These are phyloP conservation scores for Tylopilus rubrobrunneus DNA, from an alignment of 768 basidiomycete genomes.

Conservation along the genomic window DNA sequence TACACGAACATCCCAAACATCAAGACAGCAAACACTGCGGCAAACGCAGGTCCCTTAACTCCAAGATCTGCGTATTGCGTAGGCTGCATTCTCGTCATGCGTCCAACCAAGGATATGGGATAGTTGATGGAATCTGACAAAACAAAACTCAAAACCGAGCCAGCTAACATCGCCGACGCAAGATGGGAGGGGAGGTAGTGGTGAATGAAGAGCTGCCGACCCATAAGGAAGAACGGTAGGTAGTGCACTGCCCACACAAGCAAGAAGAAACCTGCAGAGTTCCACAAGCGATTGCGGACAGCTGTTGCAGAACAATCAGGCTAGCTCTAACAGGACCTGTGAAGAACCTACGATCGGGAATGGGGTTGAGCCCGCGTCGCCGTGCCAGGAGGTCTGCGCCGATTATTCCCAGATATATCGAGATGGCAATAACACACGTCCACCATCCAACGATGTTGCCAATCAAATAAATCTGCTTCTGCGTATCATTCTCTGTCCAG, in stretches of 20 bases:
- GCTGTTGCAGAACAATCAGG: slow-evolving; percentile 43
- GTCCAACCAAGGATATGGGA: slow-evolving; percentile 77
- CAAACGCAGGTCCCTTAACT: slow-evolving; percentile 65
- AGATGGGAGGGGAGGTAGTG: slow-evolving; percentile 98
- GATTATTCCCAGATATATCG: slow-evolving; percentile 86
- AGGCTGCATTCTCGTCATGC: slow-evolving; percentile 51
- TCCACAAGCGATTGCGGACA: slow-evolving; percentile 90
- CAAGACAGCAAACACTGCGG: slow-evolving; percentile 52
- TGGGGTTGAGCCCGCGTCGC: slow-evolving; percentile 77
- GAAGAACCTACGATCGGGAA: slow-evolving; percentile 73
- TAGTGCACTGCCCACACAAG: slow-evolving; percentile 95
- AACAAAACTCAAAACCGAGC: slow-evolving; percentile 87
- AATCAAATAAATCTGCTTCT: slow-evolving; percentile 94
- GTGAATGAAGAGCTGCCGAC: slow-evolving; percentile 93
- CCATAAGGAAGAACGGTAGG: slow-evolving; percentile 97
- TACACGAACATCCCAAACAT: slow-evolving; percentile 68
- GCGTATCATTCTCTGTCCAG: slow-evolving; percentile 85
- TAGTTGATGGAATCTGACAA: slow-evolving; percentile 89
- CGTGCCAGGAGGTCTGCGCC: slow-evolving; percentile 88
- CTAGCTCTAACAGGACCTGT: not conserved
- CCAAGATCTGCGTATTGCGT: slow-evolving; percentile 71
- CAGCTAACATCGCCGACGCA: slow-evolving; percentile 87
- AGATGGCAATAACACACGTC: slow-evolving; percentile 81
- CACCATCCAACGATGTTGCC: slow-evolving; percentile 96
- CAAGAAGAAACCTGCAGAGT: slow-evolving; percentile 94